Evolutionary conservation across 1,284 basidiomycete species (phyloP).

Genomic region (Malassezia vespertilionis): DNA sequence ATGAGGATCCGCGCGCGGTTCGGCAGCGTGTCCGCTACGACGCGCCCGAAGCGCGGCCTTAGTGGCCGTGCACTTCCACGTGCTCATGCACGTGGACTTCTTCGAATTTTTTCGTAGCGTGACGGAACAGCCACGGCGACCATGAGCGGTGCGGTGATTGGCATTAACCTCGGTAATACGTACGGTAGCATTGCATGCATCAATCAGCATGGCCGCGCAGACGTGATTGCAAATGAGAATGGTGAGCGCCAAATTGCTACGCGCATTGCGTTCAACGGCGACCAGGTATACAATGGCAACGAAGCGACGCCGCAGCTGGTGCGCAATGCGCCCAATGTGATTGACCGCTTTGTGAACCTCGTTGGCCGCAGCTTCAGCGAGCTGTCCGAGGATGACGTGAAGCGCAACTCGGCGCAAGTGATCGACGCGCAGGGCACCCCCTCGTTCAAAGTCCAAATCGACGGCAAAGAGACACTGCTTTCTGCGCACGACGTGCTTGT

Average conservation of each 20-base stretch:
- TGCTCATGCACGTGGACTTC: not conserved
- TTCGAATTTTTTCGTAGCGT: not conserved
- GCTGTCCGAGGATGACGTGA: constrained; percentile 57
- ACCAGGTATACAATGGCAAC: constrained; percentile 71
- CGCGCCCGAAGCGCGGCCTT: not conserved
- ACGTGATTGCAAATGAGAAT: constrained; percentile 81
- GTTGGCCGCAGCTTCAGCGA: constrained; percentile 80
- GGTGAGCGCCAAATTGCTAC: constrained; percentile 96
- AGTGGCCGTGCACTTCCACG: not conserved
- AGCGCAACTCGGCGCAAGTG: constrained; percentile 73
- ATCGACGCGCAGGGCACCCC: constrained; percentile 55
- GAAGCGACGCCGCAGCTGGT: constrained; percentile 89
- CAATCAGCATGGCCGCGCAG: constrained; percentile 58
- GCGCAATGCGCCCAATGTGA: constrained; percentile 87
- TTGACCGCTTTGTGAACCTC: constrained; percentile 83
- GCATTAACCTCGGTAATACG: constrained; percentile 94
- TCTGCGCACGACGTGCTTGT: constrained; percentile 74
- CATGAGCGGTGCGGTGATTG: constrained; percentile 54
- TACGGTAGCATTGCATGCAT: constrained; percentile 91
- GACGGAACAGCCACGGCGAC: not conserved
- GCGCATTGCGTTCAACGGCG: constrained; percentile 73
- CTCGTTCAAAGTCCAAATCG: constrained; percentile 63
- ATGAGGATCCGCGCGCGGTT: constrained; percentile 15
- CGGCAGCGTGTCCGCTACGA: constrained; percentile 13
- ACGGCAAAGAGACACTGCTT: constrained; percentile 60